These are phyloP conservation scores for Fusarium sarcochroum DNA, from an alignment of 2,329 filamentous ascomycete genomes.

Conservation along the genomic window DNA sequence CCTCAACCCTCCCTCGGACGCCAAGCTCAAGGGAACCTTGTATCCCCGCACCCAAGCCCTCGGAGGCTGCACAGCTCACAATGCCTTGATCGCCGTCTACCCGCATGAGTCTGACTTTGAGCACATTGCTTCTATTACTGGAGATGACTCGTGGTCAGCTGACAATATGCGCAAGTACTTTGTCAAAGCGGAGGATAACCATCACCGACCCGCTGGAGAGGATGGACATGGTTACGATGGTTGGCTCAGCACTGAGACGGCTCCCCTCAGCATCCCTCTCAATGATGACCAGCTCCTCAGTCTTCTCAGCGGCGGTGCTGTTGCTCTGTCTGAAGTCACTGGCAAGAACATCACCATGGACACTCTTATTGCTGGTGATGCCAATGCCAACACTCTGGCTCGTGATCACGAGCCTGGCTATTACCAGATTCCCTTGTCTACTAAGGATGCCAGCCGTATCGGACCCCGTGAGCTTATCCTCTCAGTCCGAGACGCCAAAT, in stretches of 20 bases:
- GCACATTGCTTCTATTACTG: conserved; percentile 69
- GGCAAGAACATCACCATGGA: conserved; percentile 35
- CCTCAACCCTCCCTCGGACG: conserved; percentile 56
- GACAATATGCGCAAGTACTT: conserved; percentile 73
- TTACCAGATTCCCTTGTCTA: conserved; percentile 72
- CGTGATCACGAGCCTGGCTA: conserved; percentile 52
- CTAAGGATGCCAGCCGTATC: conserved; percentile 63
- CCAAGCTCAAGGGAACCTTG: conserved; percentile 59
- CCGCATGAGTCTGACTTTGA: conserved; percentile 73
- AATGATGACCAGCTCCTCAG: conserved; percentile 35
- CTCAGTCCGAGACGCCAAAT: conserved; percentile 37
- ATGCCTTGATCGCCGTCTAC: conserved; percentile 71
- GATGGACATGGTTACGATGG: conserved; percentile 43
- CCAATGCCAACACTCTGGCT: conserved; percentile 38
- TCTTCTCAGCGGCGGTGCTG: conserved; percentile 25
- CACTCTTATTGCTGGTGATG: conserved; percentile 33
- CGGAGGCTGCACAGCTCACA: conserved; percentile 70
- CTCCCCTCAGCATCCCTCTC: conserved; percentile 34
- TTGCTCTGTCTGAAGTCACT: conserved; percentile 24
- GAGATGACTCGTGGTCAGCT: conserved; percentile 70
- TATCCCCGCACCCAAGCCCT: conserved; percentile 64
- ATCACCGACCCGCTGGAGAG: conserved; percentile 55
- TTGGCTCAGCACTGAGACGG: conserved; percentile 42
- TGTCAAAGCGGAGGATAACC: conserved; percentile 67
- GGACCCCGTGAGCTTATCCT: conserved; percentile 70